These are phyloP conservation scores for Melanomma pulvis-pyrius DNA, from an alignment of 495 filamentous ascomycete species.

Conservation along the genomic window DNA sequence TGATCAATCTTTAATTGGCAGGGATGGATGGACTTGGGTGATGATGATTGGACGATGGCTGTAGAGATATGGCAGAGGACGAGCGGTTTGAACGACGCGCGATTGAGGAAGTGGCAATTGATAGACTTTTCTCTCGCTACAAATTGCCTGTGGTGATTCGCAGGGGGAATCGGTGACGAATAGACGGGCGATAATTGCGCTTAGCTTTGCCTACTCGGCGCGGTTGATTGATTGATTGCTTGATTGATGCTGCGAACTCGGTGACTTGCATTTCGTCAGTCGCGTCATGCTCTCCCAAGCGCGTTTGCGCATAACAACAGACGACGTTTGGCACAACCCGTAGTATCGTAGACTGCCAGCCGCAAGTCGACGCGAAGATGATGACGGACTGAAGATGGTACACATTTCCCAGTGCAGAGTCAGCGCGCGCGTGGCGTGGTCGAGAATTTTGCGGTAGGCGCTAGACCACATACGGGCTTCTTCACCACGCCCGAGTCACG, in stretches of 20 bases:
- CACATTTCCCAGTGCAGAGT: background rate
- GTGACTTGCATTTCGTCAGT: constrained; percentile 20
- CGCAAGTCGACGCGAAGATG: background rate
- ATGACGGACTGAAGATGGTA: background rate
- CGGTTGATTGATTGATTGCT: background rate
- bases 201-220: constrained; percentile 17
- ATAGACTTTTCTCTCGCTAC: background rate
- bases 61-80: constrained; percentile 4
- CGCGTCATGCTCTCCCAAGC: background rate
- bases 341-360: background rate
- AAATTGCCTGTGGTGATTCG: background rate
- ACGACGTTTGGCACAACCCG: constrained; percentile 8
- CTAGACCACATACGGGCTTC: too few relatives aligned
- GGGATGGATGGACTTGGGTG: background rate
- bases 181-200: background rate
- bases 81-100: background rate
- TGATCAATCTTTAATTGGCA: constrained; percentile 25
- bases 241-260: constrained; percentile 22
- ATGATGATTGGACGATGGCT: constrained; percentile 6
- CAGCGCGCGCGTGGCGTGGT: background rate
- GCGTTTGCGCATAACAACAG: constrained; percentile 7
- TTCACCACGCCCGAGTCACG: background rate
- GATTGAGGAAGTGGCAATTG: background rate
- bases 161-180: background rate
- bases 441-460: background rate